Percentiles rank a stretch among this genome's conserved stretches.
Conservation (phyloP, 2,329 filamentous ascomycete genomes). For the Plectosphaerella plurivora region DNA sequence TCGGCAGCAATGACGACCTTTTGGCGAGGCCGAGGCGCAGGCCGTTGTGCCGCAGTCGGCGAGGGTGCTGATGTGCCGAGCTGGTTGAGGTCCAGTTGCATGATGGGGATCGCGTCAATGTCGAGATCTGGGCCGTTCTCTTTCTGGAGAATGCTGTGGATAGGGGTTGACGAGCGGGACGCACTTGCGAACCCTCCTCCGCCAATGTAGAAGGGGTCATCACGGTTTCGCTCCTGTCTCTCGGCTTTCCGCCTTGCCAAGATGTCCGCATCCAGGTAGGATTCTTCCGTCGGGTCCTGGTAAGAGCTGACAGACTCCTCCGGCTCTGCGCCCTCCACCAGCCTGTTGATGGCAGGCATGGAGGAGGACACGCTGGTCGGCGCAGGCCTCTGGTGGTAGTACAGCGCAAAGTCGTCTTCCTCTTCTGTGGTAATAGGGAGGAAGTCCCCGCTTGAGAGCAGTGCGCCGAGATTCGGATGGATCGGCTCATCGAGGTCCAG, state of each 20-base stretch:
- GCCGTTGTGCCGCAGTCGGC: slow-evolving; percentile 22
- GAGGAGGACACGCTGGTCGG: slow-evolving; percentile 45
- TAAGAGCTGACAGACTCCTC: slow-evolving; percentile 50
- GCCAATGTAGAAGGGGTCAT: slow-evolving; percentile 93
- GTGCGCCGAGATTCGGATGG: slow-evolving; percentile 63
- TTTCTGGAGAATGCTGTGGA: slow-evolving; percentile 69
- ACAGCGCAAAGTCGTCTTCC: slow-evolving; percentile 63
- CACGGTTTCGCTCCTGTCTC: slow-evolving; percentile 74
- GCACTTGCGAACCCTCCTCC: slow-evolving; percentile 38
- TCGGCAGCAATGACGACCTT: slow-evolving; percentile 67
- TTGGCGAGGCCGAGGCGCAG: slow-evolving; percentile 42
- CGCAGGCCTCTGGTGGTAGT: slow-evolving; percentile 56
- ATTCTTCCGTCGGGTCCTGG: slow-evolving; percentile 57
- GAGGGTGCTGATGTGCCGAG: slow-evolving; percentile 25
- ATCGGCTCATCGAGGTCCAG: slow-evolving; percentile 80
- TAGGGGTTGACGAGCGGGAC: slow-evolving; percentile 66
- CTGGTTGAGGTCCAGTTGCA: slow-evolving; percentile 77
- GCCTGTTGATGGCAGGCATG: slow-evolving; percentile 50
- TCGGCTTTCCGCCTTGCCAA: slow-evolving; percentile 71
- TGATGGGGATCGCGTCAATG: slow-evolving; percentile 92
- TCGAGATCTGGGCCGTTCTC: slow-evolving; percentile 78
- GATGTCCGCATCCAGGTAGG: slow-evolving; percentile 68
- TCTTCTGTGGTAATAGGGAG: slow-evolving; percentile 45
- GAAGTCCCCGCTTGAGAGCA: slow-evolving; percentile 59
- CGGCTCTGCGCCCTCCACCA: slow-evolving; percentile 35